Percentiles rank a stretch among this genome's conserved stretches.
phyloP scores from a whole-genome alignment of 352 stramenopile genomes.

The Phytophthora chlamydospora region DNA sequence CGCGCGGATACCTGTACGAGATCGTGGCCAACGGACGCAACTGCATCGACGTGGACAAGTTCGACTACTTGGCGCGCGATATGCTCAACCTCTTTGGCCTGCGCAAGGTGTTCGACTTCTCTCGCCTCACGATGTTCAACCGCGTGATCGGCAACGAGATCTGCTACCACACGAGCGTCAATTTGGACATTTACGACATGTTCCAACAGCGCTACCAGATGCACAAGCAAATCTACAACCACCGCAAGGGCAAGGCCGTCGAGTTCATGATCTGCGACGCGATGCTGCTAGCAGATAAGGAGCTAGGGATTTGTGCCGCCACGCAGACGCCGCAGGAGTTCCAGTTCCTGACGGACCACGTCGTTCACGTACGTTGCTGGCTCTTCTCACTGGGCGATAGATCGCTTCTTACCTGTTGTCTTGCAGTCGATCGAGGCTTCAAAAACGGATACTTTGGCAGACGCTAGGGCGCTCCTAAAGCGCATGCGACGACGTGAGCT shows the following conservation, averaged over 20 bases:
- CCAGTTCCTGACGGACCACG: conserved; percentile 78
- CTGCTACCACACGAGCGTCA: conserved; percentile 90
- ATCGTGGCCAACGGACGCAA: conserved; percentile 92
- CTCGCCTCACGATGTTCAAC: conserved; percentile 82
- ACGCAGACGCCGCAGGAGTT: conserved; percentile 72
- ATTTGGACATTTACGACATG: conserved; percentile 89
- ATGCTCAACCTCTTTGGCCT: conserved; percentile 87
- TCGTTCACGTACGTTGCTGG: conserved; percentile 59
- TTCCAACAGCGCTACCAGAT: conserved; percentile 91
- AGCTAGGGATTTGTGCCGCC: conserved; percentile 69
- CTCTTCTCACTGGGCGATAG: not conserved
- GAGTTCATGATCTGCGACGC: conserved; percentile 93
- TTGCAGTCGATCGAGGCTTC: conserved; percentile 77
- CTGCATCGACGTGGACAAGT: conserved; percentile 93
- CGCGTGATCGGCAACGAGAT: conserved; percentile 88
- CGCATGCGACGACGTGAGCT: conserved; percentile 73
- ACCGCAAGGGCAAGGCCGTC: conserved; percentile 88
- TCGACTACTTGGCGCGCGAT: conserved; percentile 91
- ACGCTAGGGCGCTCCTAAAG: conserved; percentile 72
- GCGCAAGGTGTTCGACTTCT: conserved; percentile 80
- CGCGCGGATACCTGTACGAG: conserved; percentile 87
- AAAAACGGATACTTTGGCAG: conserved; percentile 53
- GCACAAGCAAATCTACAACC: conserved; percentile 91
- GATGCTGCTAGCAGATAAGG: conserved; percentile 77
- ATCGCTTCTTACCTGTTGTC: conserved; percentile 1